Base-by-base conservation (phyloP, 2,329 filamentous ascomycete species). In the Metarhizium album region DNA sequence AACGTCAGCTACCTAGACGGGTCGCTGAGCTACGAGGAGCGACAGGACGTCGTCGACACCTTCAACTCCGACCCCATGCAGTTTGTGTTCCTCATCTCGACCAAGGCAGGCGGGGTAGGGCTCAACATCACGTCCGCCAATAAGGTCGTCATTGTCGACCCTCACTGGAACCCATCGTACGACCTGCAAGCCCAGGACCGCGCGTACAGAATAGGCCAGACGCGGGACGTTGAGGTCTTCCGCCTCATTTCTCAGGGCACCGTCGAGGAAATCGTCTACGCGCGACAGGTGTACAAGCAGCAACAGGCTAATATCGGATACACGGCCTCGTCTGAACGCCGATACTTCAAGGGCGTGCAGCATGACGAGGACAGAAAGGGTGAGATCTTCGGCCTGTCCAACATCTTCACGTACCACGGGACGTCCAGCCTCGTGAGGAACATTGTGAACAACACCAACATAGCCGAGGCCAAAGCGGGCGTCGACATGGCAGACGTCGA, bases 301-400 rank as follows among this genome's bases (percentile, higher is more conserved):
- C 93, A 98, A 62, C 93, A 97, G 69, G 91, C 93, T 24, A 97
- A 96, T 61, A 97, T 98, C 52, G 93, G 88, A 1, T 97, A 98
- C 67, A 94, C 84, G 33, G 93, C 93, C 0, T 94, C 88, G 0
- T 86, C 84, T 4, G 93, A 98, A 67, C 83, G 93, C 3, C 82
- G 93, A 2, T 98, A 98, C 66, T 98, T 98, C 72, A 90, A 86
- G 58, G 93, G 93, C 40, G 88, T 97, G 0, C 91, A 96, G 67
- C 85, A 94, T 54, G 81, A 88, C 57, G 81, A 80, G 23, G 80
- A 80, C 27, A 83, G 90, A 56, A 91, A 91, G 59, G 93, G 93
- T 16, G 93, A 98, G 65, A 88, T 98, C 22, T 98, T 98, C 58
- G 93, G 93, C 0, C 75, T 97, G 2, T 70, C 78, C 22, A 98